Percentiles rank a stretch among this genome's conserved stretches.
Evolutionary conservation across 805 yeast species (phyloP).

Genomic region (Wickerhamomyces silvicola): DNA sequence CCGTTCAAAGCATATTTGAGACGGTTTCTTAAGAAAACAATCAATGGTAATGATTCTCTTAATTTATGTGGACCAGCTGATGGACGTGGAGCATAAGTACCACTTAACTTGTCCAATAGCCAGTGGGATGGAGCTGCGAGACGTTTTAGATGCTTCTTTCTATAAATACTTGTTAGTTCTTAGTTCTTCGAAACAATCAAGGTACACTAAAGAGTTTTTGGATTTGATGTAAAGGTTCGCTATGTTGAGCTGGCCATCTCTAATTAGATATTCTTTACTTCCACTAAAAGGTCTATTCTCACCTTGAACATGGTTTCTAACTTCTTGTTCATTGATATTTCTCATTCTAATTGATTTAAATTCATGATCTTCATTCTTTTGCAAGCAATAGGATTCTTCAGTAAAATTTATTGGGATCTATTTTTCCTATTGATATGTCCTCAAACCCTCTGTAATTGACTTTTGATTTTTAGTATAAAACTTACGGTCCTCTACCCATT

Average conservation of each 20-base stretch:
- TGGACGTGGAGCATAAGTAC: constrained; percentile 99
- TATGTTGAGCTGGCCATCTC: too few relatives aligned
- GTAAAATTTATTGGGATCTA: background rate
- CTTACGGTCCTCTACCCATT: constrained; percentile 30
- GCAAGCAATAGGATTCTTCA: background rate
- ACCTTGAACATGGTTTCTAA: too few relatives aligned
- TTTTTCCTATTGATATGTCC: background rate
- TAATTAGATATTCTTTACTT: too few relatives aligned
- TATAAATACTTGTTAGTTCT: constrained; percentile 27
- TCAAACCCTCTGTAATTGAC: background rate
- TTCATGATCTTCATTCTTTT: background rate
- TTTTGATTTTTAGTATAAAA: background rate
- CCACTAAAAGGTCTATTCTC: too few relatives aligned
- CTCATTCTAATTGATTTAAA: background rate
- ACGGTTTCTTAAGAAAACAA: constrained; percentile 97
- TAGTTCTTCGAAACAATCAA: background rate
- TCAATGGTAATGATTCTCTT: constrained; percentile 95
- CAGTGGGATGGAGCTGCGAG: constrained; percentile 99
- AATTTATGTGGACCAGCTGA: constrained; percentile 99
- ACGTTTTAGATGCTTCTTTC: constrained; percentile 99
- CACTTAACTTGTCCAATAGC: constrained; percentile 99
- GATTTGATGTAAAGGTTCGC: too few relatives aligned
- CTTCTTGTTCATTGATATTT: too few relatives aligned
- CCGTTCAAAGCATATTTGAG: constrained; percentile 98
- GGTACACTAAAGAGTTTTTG: background rate